Percentiles rank a stretch among this genome's conserved stretches.
phyloP scores from a whole-genome alignment of 345 rosid genomes.

The Alliaria petiolata region DNA sequence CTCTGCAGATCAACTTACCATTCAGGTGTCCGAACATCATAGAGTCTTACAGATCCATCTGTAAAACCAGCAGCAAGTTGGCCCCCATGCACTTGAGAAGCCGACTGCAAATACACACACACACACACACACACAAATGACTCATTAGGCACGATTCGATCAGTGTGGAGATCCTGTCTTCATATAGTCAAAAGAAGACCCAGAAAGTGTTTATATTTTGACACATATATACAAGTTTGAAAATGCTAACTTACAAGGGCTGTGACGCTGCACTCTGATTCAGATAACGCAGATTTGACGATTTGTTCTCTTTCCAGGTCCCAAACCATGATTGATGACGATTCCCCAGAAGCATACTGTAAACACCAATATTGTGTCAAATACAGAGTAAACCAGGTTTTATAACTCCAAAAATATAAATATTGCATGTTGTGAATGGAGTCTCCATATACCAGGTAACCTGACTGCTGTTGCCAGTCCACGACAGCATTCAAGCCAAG shows the following conservation, averaged over 20 bases:
- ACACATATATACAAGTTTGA: neutral
- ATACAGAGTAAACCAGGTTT: slow-evolving; percentile 7
- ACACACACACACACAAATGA: neutral
- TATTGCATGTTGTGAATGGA: neutral
- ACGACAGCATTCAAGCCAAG: slow-evolving; percentile 71
- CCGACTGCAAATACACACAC: slow-evolving; percentile 46
- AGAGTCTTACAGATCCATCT: slow-evolving; percentile 82
- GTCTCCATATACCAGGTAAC: slow-evolving; percentile 60
- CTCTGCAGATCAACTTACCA: slow-evolving; percentile 45
- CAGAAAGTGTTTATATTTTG: too few species aligned
- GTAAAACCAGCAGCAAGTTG: slow-evolving; percentile 80
- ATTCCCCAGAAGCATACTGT: slow-evolving; percentile 82
- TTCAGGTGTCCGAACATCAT: slow-evolving; percentile 75
- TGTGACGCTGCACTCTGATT: slow-evolving; percentile 66
- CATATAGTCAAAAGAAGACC: neutral
- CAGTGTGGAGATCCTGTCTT: neutral
- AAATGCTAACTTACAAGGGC: slow-evolving; percentile 55
- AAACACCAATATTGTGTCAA: slow-evolving; percentile 15
- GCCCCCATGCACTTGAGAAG: slow-evolving; percentile 84
- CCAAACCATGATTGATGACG: slow-evolving; percentile 73
- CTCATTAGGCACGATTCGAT: neutral
- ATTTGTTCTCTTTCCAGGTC: slow-evolving; percentile 85
- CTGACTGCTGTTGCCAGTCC: slow-evolving; percentile 97
- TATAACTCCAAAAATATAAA: neutral
- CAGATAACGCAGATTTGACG: slow-evolving; percentile 48